Conservation (phyloP, 345 rosid species). For the Salix koriyanagi region DNA sequence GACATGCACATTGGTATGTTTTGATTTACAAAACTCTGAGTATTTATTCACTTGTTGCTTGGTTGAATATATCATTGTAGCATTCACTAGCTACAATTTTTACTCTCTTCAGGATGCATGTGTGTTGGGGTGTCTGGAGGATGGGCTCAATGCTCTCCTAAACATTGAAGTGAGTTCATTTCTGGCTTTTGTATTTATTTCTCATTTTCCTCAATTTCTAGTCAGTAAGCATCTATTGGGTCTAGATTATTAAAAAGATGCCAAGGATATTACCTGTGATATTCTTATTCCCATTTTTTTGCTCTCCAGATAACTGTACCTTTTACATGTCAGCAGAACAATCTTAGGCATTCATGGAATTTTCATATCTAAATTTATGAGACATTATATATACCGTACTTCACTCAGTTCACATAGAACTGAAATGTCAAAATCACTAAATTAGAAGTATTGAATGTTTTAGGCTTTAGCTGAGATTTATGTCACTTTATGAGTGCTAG, state of each 20-base stretch:
- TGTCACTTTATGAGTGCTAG: background rate
- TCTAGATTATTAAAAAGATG: background rate
- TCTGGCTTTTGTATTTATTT: background rate
- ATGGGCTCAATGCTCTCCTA: slow-evolving; percentile 90
- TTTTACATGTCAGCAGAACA: background rate
- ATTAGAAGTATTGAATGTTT: background rate
- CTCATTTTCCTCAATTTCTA: slow-evolving; percentile 1
- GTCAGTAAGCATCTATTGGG: background rate
- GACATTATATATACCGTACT: background rate
- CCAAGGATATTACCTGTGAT: background rate
- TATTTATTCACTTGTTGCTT: slow-evolving; percentile 15
- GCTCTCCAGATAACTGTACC: background rate
- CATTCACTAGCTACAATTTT: slow-evolving; percentile 12
- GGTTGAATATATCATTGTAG: slow-evolving; percentile 7
- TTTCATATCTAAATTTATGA: background rate
- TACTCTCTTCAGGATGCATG: slow-evolving; percentile 56
- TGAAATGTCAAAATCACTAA: background rate
- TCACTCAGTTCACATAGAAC: background rate
- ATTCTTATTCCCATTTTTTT: background rate
- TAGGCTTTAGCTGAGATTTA: background rate
- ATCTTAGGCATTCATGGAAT: background rate
- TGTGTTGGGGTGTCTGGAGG: slow-evolving; percentile 68
- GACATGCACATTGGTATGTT: slow-evolving; percentile 56
- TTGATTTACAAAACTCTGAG: slow-evolving; percentile 13
- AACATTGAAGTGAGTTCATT: slow-evolving; percentile 79